Conservation (phyloP, 768 basidiomycete genomes). For the Boletus insuetus region DNA sequence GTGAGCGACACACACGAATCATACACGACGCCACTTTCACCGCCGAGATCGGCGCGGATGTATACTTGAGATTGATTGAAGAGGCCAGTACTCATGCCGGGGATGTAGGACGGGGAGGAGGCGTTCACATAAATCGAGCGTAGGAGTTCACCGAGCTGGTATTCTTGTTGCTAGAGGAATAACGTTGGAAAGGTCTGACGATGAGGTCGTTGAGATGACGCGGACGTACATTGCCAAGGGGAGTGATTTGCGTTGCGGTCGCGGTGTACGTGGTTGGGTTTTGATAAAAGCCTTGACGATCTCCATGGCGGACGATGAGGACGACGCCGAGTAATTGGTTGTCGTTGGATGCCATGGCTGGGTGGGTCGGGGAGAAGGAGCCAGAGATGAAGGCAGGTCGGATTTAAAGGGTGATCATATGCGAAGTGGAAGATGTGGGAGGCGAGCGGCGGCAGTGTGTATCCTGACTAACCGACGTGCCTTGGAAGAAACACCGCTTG, state of each 20-base stretch:
- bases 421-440: background rate
- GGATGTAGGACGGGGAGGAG: conserved; percentile 52
- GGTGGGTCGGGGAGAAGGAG: background rate
- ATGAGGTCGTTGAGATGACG: background rate
- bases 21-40: conserved; percentile 63
- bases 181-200: background rate
- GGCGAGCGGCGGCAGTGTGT: background rate
- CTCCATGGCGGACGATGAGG: conserved; percentile 58
- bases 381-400: background rate
- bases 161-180: conserved; percentile 51
- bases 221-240: conserved; percentile 59
- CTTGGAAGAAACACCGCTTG: background rate
- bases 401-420: background rate
- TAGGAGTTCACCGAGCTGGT: conserved; percentile 52
- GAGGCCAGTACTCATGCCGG: conserved; percentile 34
- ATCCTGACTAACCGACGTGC: background rate
- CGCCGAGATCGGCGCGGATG: conserved; percentile 65
- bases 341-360: conserved; percentile 15
- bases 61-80: conserved; percentile 40
- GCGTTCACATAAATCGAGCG: conserved; percentile 51
- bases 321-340: conserved; percentile 51
- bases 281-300: conserved; percentile 67
- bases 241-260: conserved; percentile 57
- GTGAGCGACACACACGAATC: conserved; percentile 65
- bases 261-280: conserved; percentile 55